phyloP scores from a whole-genome alignment of 768 basidiomycete genomes.

The Tulasnella calospora region DNA sequence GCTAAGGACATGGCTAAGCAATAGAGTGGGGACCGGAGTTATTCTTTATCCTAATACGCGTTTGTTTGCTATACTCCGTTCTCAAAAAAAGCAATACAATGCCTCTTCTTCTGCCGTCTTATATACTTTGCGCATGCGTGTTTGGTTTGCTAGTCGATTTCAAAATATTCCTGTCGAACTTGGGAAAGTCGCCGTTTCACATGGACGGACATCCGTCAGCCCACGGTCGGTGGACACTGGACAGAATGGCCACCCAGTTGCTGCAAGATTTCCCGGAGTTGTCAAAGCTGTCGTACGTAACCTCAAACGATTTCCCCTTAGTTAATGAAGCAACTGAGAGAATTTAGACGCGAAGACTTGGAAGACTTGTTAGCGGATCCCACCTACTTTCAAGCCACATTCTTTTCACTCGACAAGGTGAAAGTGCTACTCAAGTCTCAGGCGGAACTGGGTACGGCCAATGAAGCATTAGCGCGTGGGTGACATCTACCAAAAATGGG shows the following conservation, averaged over 20 bases:
- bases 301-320: background rate
- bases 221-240: background rate
- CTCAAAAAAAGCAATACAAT: background rate
- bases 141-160: no score
- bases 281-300: conserved; percentile 60
- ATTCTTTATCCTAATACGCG: background rate
- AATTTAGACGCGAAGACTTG: conserved; percentile 75
- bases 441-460: conserved; percentile 72
- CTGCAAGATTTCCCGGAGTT: conserved; percentile 67
- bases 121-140: no score
- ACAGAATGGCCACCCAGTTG: conserved; percentile 28
- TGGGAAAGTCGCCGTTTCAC: no score
- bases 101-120: no score
- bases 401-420: conserved; percentile 72
- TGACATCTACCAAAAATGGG: conserved; percentile 20
- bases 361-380: conserved; percentile 82
- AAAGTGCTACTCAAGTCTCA: conserved; percentile 71
- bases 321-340: background rate
- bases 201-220: no score
- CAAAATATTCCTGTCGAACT: no score
- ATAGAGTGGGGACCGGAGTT: background rate
- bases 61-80: background rate
- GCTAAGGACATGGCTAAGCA: conserved; percentile 76
- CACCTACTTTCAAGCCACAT: conserved; percentile 78
- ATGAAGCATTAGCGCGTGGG: conserved; percentile 82